Evolutionary conservation across 495 filamentous ascomycete species (phyloP).

Genomic region (Aspergillus leporis): DNA sequence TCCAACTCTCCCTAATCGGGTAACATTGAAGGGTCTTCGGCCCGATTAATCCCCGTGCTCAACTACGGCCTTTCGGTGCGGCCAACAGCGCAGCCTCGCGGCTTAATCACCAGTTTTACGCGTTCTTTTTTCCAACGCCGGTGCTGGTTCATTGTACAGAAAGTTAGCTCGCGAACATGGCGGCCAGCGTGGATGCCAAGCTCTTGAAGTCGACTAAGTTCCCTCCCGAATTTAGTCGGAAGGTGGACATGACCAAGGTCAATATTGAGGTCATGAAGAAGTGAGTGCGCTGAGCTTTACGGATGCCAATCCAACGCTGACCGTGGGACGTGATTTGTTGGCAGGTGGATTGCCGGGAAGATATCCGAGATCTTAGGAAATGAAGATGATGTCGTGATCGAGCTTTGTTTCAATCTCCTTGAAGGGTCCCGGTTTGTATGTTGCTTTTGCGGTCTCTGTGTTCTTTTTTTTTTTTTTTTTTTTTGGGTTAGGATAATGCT

Average conservation of each 20-base stretch:
- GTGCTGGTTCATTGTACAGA: not conserved
- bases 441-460: constrained; percentile 17
- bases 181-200: constrained; percentile 78
- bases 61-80: constrained; percentile 10
- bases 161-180: constrained; percentile 51
- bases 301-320: constrained; percentile 17
- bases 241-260: constrained; percentile 97
- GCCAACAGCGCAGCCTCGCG: constrained; percentile 17
- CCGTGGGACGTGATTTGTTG: not conserved
- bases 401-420: constrained; percentile 86
- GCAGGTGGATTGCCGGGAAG: constrained; percentile 87
- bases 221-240: constrained; percentile 87
- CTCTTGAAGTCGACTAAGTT: constrained; percentile 89
- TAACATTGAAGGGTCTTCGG: constrained; percentile 21
- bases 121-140: not conserved
- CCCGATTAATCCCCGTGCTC: constrained; percentile 13
- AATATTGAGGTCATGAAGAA: constrained; percentile 98
- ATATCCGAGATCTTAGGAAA: constrained; percentile 83
- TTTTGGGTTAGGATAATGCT: not conserved
- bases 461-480: too few species aligned
- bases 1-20: constrained; percentile 15
- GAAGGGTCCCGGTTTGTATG: constrained; percentile 79
- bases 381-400: constrained; percentile 94
- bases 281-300: constrained; percentile 46
- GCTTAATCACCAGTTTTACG: constrained; percentile 13